Evolutionary conservation across 192 early-diverging fungal species (phyloP), one percentile per base, ranked within the genome.

Genomic region (Rhizophagus clarus): DNA sequence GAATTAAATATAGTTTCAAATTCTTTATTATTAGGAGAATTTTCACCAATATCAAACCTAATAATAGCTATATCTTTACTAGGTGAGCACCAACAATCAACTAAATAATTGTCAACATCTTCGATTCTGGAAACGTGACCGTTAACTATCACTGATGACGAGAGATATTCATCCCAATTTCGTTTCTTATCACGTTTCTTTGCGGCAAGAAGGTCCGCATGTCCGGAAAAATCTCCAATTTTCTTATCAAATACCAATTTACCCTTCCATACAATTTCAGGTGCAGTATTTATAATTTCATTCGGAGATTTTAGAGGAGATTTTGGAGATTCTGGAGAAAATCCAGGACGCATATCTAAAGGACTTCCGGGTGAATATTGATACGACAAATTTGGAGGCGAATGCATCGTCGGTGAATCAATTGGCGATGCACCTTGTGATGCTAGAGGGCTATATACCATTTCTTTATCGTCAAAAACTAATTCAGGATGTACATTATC

Each of bases 61-160:
- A 94, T 82, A n/a, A 91, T 80, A 20, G 90, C 84, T 12, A 95
- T 78, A 49, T 93, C 90, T 77, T 92, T 93, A 29, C 83, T 87
- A 12, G 82, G 67, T 6, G 85, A 87, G 34, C 85, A 81, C 32
- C 86, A 78, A 42, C 86, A 87, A 63, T 92, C 88, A 11, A 76
- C 67, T 31, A 94, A 77, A 76, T 95, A 95, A 32, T 74, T 83
- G n/a, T 84, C 84, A 0, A 89, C 90, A 8, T 85, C 76, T 10
- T 81, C 76, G 9, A 79, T 67, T 17, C 87, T 83, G 67, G 71
- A 72, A 22, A 95, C 88, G 11, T 93, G 89, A 4, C 94, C 94
- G 51, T 93, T 92, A 31, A 94, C 86, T 22, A 81, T 83, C 24
- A 95, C 84, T 0, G 80, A 83, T 11, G 86, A 81, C 10, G 93